Conservation (phyloP, 2,329 filamentous ascomycete genomes). For the Aspergillus jensenii region DNA sequence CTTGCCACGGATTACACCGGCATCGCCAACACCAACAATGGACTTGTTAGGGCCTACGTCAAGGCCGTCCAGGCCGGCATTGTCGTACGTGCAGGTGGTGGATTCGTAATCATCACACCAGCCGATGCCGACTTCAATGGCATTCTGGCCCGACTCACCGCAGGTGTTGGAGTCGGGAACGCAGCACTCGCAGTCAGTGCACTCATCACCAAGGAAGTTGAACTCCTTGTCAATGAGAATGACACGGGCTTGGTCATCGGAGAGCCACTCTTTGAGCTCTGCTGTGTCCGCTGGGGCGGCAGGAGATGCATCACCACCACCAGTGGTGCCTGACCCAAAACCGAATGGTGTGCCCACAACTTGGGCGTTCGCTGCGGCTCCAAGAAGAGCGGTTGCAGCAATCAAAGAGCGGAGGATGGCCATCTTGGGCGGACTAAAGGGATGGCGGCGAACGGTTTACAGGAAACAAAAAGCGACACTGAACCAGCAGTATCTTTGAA, state of each 20-base stretch:
- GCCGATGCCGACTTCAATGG: slow-evolving; percentile 52
- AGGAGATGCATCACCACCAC: slow-evolving; percentile 55
- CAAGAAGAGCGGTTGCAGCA: slow-evolving; percentile 18
- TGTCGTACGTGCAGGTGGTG: slow-evolving; percentile 48
- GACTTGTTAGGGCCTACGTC: slow-evolving; percentile 57
- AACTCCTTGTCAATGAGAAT: slow-evolving; percentile 58
- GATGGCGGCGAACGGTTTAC: neutral
- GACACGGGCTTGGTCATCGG: slow-evolving; percentile 54
- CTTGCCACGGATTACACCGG: slow-evolving; percentile 57
- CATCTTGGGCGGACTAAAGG: slow-evolving; percentile 14
- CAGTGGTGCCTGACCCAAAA: slow-evolving; percentile 56
- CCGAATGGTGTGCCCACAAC: slow-evolving; percentile 40
- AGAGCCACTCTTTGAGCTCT: slow-evolving; percentile 59
- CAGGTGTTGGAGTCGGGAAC: slow-evolving; percentile 35
- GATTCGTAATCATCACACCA: slow-evolving; percentile 58
- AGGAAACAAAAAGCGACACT: slow-evolving; percentile 4
- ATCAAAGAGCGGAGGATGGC: slow-evolving; percentile 19
- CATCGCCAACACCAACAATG: slow-evolving; percentile 52
- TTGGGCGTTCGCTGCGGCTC: slow-evolving; percentile 20
- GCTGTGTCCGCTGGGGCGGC: slow-evolving; percentile 53
- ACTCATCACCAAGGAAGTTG: slow-evolving; percentile 25
- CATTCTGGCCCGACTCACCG: slow-evolving; percentile 50
- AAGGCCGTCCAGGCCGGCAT: slow-evolving; percentile 51
- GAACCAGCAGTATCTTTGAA: slow-evolving; percentile 9
- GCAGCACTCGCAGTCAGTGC: slow-evolving; percentile 29